Conservation (phyloP, 2,329 filamentous ascomycete genomes). For the Colletotrichum falcatum region DNA sequence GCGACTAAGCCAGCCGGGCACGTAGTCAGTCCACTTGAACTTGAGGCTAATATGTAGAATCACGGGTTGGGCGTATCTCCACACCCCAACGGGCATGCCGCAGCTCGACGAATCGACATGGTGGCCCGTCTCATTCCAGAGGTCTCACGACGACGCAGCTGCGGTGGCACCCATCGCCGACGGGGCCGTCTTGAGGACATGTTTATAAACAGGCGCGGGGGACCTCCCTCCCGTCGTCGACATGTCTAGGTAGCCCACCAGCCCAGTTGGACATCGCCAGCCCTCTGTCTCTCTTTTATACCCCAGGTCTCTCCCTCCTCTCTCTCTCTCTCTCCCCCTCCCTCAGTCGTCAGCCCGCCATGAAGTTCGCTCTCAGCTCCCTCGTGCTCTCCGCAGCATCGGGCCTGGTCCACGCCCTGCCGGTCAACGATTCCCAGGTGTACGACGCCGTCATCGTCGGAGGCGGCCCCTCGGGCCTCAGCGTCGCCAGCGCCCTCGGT, state of each 20-base stretch:
- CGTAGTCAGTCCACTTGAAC: conserved; percentile 7
- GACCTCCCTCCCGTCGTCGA: not conserved
- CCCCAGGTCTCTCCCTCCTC: not conserved
- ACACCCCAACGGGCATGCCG: conserved; percentile 29
- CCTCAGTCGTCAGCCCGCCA: not conserved
- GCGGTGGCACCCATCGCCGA: conserved; percentile 20
- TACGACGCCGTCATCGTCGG: conserved; percentile 70
- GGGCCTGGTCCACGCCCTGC: conserved; percentile 11
- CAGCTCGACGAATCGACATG: not conserved
- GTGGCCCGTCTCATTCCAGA: conserved; percentile 2
- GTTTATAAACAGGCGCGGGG: conserved; percentile 1
- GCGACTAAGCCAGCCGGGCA: not conserved
- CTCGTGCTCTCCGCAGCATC: conserved; percentile 23
- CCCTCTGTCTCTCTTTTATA: conserved; percentile 7
- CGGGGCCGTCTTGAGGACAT: not conserved
- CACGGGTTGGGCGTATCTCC: conserved; percentile 24
- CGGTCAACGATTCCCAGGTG: conserved; percentile 18
- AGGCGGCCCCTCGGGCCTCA: conserved; percentile 68
- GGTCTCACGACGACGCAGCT: conserved; percentile 21
- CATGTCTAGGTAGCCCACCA: no score
- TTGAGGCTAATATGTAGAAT: conserved; percentile 25
- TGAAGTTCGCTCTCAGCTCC: conserved; percentile 19
- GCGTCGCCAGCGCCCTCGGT: conserved; percentile 67
- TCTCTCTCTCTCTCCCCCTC: no score
- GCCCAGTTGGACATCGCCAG: not conserved